Base-by-base conservation (phyloP, 371 early-diverging fungal genomes). In the Thermomucor indicae-seudaticae region DNA sequence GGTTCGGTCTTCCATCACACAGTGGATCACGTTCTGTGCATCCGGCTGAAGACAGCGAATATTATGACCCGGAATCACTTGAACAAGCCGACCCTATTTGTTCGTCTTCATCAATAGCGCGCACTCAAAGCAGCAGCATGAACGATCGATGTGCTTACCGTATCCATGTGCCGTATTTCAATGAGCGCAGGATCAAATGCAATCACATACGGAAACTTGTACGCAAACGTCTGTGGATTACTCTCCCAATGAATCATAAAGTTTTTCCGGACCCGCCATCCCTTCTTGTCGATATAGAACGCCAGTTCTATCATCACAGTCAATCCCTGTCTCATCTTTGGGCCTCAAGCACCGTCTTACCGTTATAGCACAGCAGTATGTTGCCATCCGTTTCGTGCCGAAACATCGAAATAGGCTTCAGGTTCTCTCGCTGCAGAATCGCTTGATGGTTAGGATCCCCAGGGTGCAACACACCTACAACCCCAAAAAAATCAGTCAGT, bases 351-450 rank as follows among this genome's bases (percentile, higher is more conserved):
- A 5, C 23, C 4, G 20, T 6, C 16, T 64, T 60, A 59, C 66
- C 64, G 69, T 90, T 86, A 62, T 92, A 95, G 62, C 93, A 93
- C 24, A 93, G 79, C 32, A 95, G 51, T 57, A 91, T 89, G 60
- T 87, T 83, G 19, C 89, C 86, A 28, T 84, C 74, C n/a, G n/a
- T n/a, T 4, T 53, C 46, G 23, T 89, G 75, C 14, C 88, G 75
- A 65, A 89, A 93, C 52, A 95, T 81, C 4, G 89, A 80, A 31
- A 93, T 78, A 5, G 95, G 93, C 43, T 76, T 58, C 24, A 62
- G 10, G 28, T 47, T 62, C 40, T 66, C 67, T 22, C 57, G 40
- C 24, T 62, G 60, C 1, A 53, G 24, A 12, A 66, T 49, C 11
- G 53, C 43, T 3, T 53, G 39, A 10, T 62, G 51, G 22, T 55